Base-by-base conservation (phyloP, 202 grass and related monocot species). In the Cymbopogon flexuosus region DNA sequence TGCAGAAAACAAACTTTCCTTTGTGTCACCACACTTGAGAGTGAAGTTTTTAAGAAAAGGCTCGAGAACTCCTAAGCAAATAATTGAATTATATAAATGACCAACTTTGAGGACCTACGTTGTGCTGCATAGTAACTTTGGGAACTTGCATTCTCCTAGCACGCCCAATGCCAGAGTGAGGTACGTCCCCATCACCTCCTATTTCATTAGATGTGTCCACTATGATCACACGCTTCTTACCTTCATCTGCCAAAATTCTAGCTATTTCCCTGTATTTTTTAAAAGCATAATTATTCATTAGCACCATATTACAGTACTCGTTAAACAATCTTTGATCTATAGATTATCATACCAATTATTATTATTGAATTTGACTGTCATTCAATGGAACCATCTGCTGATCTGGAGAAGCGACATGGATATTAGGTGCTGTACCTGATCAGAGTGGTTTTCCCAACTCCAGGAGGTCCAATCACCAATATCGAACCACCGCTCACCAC, bases 111-210 rank as follows among this genome's bases (percentile, higher is more conserved):
- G 33, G 54, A 84, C 87, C 77, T 90, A 98, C 95, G 19, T 89
- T 87, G 73, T 98, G 95, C 68, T 98, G 95, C 88, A 98, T 93
- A 77, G 82, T 94, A 91, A 98, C 95, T 87, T 86, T 98, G 29
- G 95, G 92, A 81, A 98, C 95, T 93, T 98, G 95, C 95, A 98
- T 98, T 89, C 95, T 98, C 52, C 95, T 94, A 70, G 95, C 87
- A 73, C 84, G 88, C 12, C 95, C 95, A 76, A 98, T 94, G 73
- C 95, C 95, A n/a, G 84, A 93, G 29, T 98, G 95, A 84, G 95
- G 95, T 73, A 98, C 88, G 51, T 98, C 92, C 54, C 95, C 95
- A 75, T 98, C 95, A 41, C 95, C 92, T 88, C 95, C 92, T 79
- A 98, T 98, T 85, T 94, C 95, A 72, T 98, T 98, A 40, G 95